Conservation (phyloP, 2,329 filamentous ascomycete species). For the Pyrenophora graminea region DNA sequence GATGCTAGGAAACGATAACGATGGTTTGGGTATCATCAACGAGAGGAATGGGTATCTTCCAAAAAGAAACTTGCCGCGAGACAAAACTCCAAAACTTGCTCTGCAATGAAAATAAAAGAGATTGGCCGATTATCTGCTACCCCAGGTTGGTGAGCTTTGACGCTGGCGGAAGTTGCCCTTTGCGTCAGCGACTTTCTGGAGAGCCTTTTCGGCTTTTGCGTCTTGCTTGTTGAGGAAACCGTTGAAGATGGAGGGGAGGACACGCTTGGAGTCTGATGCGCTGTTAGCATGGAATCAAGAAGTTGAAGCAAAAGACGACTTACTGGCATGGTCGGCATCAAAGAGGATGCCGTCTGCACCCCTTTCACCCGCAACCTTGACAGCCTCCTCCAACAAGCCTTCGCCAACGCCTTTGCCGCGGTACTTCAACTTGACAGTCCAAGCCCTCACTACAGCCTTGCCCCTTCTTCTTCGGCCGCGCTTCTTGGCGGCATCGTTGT, state of each 20-base stretch:
- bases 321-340: conserved; percentile 77
- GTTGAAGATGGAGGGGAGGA: conserved; percentile 43
- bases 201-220: conserved; percentile 39
- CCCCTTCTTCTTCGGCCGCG: conserved; percentile 59
- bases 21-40: conserved; percentile 38
- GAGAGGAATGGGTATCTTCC: conserved; percentile 35
- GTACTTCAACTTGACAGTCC: conserved; percentile 75
- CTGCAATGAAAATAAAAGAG: background rate
- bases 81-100: conserved; percentile 14
- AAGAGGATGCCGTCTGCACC: conserved; percentile 75
- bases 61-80: conserved; percentile 23
- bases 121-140: conserved; percentile 35
- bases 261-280: conserved; percentile 37
- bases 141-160: conserved; percentile 44
- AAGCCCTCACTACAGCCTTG: conserved; percentile 75
- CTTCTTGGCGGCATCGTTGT: conserved; percentile 50
- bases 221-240: conserved; percentile 43
- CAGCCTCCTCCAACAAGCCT: conserved; percentile 73
- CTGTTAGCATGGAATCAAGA: conserved; percentile 17
- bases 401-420: conserved; percentile 72
- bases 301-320: conserved; percentile 33
- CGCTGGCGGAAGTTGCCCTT: conserved; percentile 47
- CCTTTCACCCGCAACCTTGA: conserved; percentile 67
- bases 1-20: conserved; percentile 25
- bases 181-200: conserved; percentile 45